Conservation (phyloP, 805 yeast species). For the Ogataea corticis region DNA sequence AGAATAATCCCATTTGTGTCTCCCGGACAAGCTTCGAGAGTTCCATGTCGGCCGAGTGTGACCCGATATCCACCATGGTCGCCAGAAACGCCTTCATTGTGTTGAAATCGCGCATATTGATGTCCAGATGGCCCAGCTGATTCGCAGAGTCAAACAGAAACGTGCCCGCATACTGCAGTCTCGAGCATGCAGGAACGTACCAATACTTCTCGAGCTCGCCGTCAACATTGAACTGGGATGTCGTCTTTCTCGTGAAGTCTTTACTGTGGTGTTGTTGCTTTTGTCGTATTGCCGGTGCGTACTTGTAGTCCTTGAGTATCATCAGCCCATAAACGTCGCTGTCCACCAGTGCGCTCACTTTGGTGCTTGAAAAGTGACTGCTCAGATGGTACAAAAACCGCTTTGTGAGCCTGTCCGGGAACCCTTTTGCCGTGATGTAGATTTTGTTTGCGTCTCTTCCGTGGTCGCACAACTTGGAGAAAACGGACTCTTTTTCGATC, state of each 20-base stretch:
- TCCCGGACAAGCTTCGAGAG: conserved; percentile 36
- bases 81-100: conserved; percentile 33
- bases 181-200: conserved; percentile 16
- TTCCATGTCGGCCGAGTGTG: conserved; percentile 23
- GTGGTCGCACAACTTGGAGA: conserved; percentile 33
- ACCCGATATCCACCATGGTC: conserved; percentile 24
- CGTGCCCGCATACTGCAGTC: conserved; percentile 18
- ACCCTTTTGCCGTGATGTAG: conserved; percentile 65
- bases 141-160: conserved; percentile 18
- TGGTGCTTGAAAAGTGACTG: conserved; percentile 24
- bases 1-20: conserved; percentile 51
- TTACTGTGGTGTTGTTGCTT: not conserved
- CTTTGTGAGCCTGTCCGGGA: conserved; percentile 59
- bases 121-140: conserved; percentile 18
- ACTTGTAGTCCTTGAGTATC: conserved; percentile 44
- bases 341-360: conserved; percentile 54
- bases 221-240: conserved; percentile 6
- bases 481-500: conserved; percentile 55
- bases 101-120: conserved; percentile 29
- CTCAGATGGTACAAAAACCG: conserved; percentile 39
- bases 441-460: conserved; percentile 22
- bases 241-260: not conserved
- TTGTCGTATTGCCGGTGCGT: conserved; percentile 13
- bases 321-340: conserved; percentile 65
- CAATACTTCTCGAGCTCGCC: conserved; percentile 12